A percentile compares a stretch with the other conserved stretches of the same genome.
These are phyloP conservation scores for Colletotrichum cuscutae DNA, from an alignment of 2,329 filamentous ascomycete genomes.

Conservation along the genomic window DNA sequence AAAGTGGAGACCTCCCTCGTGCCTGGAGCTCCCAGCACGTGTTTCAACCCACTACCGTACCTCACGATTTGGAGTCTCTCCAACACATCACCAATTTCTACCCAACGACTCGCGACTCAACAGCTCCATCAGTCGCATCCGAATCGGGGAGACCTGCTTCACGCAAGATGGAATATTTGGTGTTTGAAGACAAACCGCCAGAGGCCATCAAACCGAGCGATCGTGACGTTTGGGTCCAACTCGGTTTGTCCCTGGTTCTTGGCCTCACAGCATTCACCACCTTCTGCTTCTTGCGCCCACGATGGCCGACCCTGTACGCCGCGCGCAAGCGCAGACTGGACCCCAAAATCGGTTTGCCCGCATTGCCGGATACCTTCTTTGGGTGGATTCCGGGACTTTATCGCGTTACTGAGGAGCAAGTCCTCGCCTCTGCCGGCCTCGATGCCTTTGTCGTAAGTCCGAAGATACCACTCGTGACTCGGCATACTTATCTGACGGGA, in stretches of 20 bases:
- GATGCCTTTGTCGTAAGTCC: conserved; percentile 87
- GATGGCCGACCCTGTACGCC: conserved; percentile 92
- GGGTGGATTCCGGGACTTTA: conserved; percentile 94
- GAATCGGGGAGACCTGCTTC: conserved; percentile 3
- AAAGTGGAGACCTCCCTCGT: conserved; percentile 27
- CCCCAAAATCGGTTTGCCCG: conserved; percentile 70
- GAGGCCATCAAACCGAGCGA: conserved; percentile 40
- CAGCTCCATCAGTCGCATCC: neutral
- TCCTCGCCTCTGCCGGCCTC: conserved; percentile 88
- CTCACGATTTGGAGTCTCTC: neutral
- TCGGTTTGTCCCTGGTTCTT: conserved; percentile 76
- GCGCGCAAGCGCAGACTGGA: conserved; percentile 83
- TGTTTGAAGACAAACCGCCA: conserved; percentile 19
- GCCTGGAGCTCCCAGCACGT: conserved; percentile 10
- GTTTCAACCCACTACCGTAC: conserved; percentile 1
- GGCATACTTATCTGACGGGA: neutral
- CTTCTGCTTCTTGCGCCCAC: conserved; percentile 86
- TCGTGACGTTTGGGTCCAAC: conserved; percentile 66
- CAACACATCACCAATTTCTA: conserved; percentile 9
- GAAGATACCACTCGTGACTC: neutral
- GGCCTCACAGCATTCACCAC: conserved; percentile 77
- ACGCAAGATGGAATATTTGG: conserved; percentile 29
- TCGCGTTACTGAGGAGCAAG: conserved; percentile 86
- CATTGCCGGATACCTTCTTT: conserved; percentile 84
- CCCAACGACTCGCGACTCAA: neutral